A percentile compares a stretch with the other conserved stretches of the same genome.
Evolutionary conservation across 352 stramenopile genomes (phyloP).

Genomic region (Globisporangium canariense): DNA sequence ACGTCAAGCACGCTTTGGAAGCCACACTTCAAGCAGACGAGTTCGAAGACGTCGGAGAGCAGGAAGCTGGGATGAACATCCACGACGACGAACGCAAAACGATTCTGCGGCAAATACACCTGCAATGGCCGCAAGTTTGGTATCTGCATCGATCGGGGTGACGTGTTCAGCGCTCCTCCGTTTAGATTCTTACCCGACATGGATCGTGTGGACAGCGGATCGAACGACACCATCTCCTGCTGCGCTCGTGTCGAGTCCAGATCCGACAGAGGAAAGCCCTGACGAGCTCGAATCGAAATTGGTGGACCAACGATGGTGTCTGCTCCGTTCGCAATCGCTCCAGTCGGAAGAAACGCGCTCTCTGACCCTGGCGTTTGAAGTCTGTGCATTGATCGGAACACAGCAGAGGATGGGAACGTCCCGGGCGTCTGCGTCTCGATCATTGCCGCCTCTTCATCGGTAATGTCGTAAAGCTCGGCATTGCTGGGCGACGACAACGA

Average conservation of each 20-base stretch:
- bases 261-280: constrained; percentile 44
- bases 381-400: constrained; percentile 60
- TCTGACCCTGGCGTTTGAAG: constrained; percentile 60
- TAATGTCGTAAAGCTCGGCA: constrained; percentile 36
- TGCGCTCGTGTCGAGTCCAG: constrained; percentile 48
- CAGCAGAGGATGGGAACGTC: constrained; percentile 44
- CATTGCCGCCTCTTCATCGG: constrained; percentile 39
- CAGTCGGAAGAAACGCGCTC: constrained; percentile 12
- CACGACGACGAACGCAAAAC: constrained; percentile 79
- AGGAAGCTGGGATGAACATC: constrained; percentile 48
- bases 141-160: constrained; percentile 42
- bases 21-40: constrained; percentile 73
- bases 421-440: constrained; percentile 32
- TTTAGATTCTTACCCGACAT: constrained; percentile 33
- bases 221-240: constrained; percentile 54
- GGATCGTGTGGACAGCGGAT: constrained; percentile 62
- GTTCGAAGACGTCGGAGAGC: constrained; percentile 72
- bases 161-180: constrained; percentile 22
- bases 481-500: constrained; percentile 30
- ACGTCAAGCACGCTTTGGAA: constrained; percentile 69
- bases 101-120: constrained; percentile 85
- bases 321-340: constrained; percentile 17
- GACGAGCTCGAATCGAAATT: constrained; percentile 44
- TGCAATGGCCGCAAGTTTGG: constrained; percentile 47
- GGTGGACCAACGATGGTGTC: constrained; percentile 21